These are phyloP conservation scores for Rhodotorula sp. DNA, from an alignment of 1,284 basidiomycete genomes.

Conservation along the genomic window DNA sequence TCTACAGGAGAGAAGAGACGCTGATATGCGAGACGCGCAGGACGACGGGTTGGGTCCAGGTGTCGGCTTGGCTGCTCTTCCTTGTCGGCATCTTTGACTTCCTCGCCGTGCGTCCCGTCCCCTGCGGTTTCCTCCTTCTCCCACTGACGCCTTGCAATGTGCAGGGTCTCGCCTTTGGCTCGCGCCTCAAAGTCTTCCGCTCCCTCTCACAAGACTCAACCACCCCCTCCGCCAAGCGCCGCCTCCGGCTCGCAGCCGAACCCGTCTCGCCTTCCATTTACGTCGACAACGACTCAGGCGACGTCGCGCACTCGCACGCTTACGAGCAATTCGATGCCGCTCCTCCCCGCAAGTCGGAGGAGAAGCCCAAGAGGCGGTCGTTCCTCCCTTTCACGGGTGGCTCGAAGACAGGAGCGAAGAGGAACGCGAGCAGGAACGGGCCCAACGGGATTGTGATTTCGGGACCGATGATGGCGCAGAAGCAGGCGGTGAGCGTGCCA, in stretches of 20 bases:
- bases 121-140: not conserved
- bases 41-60: constrained; percentile 52
- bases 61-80: constrained; percentile 81
- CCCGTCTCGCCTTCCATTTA: not conserved
- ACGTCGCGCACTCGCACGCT: not conserved
- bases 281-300: not conserved
- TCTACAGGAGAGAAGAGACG: not conserved
- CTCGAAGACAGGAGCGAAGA: too few species aligned
- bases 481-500: not conserved
- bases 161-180: constrained; percentile 35
- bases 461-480: constrained; percentile 12
- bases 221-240: constrained; percentile 22
- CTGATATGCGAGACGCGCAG: not conserved
- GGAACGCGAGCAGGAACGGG: constrained; percentile 14
- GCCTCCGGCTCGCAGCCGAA: constrained; percentile 11
- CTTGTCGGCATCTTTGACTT: constrained; percentile 78
- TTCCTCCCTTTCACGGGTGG: not conserved
- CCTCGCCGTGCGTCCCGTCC: constrained; percentile 56
- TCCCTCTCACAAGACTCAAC: constrained; percentile 29
- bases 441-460: constrained; percentile 30
- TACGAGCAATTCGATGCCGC: not conserved
- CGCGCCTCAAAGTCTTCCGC: constrained; percentile 24
- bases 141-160: rapidly evolving
- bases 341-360: too few species aligned
- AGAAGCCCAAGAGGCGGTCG: not conserved